Conservation (phyloP, 148 eudicot genomes). For the Gaultheria prostrata region DNA sequence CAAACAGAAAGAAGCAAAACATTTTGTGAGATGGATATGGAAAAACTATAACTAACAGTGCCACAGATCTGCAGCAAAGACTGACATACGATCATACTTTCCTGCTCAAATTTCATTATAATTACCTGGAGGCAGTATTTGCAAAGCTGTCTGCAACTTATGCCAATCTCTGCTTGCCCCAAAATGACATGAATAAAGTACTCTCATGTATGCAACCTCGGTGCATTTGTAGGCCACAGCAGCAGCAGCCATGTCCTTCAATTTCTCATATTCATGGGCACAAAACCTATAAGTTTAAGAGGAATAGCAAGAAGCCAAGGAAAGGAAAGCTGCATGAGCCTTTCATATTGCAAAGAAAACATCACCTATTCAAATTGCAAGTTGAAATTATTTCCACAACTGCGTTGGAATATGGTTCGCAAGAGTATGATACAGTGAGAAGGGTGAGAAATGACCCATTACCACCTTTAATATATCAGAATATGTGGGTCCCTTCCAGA, state of each 20-base stretch:
- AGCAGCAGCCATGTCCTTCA: conserved; percentile 88
- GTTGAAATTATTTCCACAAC: not conserved
- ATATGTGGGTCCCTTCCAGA: not conserved
- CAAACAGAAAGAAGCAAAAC: not conserved
- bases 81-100: not conserved
- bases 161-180: conserved; percentile 65
- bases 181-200: conserved; percentile 56
- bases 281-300: conserved; percentile 51
- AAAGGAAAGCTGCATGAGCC: conserved; percentile 12
- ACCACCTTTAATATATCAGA: not conserved
- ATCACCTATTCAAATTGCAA: not conserved
- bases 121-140: conserved; percentile 76
- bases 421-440: not conserved
- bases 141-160: conserved; percentile 72
- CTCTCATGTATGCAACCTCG: conserved; percentile 90
- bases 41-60: not conserved
- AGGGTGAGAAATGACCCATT: not conserved
- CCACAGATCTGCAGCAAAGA: not conserved
- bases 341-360: conserved; percentile 9
- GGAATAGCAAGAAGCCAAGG: conserved; percentile 9
- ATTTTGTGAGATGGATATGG: not conserved
- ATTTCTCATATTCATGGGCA: conserved; percentile 86
- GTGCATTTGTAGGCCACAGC: conserved; percentile 93
- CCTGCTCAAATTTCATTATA: not conserved
- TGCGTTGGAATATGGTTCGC: not conserved